These are phyloP conservation scores for Aspergillus heteromorphus DNA, from an alignment of 495 filamentous ascomycete species.

Conservation along the genomic window DNA sequence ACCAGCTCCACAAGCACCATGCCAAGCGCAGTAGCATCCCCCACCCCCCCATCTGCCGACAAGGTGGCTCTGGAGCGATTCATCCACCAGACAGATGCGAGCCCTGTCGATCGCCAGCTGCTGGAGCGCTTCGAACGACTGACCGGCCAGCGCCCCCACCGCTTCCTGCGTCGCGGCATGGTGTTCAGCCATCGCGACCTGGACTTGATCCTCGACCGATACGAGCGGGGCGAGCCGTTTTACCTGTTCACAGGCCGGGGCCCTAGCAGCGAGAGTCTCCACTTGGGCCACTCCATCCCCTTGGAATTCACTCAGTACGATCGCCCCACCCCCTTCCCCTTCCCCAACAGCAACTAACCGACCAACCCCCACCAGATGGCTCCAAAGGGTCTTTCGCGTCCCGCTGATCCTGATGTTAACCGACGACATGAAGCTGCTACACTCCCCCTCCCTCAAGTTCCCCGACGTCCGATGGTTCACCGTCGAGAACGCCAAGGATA, in stretches of 20 bases:
- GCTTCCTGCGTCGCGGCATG: constrained; percentile 77
- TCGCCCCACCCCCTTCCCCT: no score
- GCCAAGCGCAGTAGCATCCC: no score
- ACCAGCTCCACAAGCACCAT: no score
- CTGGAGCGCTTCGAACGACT: constrained; percentile 81
- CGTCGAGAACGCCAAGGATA: constrained; percentile 76
- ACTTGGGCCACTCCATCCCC: constrained; percentile 89
- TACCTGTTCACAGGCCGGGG: constrained; percentile 93
- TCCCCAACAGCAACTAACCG: no score
- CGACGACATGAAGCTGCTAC: constrained; percentile 79
- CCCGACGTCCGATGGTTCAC: constrained; percentile 71
- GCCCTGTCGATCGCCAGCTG: constrained; percentile 63
- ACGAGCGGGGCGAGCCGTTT: constrained; percentile 85
- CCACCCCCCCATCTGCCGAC: no score
- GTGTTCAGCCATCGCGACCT: constrained; percentile 90
- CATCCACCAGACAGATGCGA: constrained; percentile 39
- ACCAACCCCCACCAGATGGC: constrained; percentile 29
- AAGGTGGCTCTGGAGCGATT: no score
- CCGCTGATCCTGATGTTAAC: constrained; percentile 94
- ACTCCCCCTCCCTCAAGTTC: constrained; percentile 64
- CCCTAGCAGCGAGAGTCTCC: constrained; percentile 80
- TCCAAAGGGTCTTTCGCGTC: constrained; percentile 91
- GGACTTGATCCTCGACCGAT: constrained; percentile 73
- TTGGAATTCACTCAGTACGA: constrained; percentile 86
- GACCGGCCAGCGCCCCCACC: constrained; percentile 82